A percentile compares a stretch with the other conserved stretches of the same genome.
Evolutionary conservation across 2,329 filamentous ascomycete species (phyloP).

Genomic region (Colletotrichum tropicicola): DNA sequence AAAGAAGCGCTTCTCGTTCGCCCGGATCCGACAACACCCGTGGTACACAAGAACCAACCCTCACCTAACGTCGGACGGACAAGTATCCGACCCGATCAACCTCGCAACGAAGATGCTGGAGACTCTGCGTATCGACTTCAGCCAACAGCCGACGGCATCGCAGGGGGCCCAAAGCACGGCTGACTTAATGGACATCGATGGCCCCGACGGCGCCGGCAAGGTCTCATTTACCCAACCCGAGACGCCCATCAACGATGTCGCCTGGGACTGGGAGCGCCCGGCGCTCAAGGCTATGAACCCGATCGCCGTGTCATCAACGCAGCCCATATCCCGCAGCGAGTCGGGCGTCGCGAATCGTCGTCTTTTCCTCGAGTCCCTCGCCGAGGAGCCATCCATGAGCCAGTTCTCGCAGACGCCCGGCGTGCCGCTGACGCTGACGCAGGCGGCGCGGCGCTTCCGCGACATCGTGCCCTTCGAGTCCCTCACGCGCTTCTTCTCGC

Average conservation of each 20-base stretch:
- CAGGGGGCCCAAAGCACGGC: slow-evolving; percentile 41
- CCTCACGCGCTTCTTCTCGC: slow-evolving; percentile 91
- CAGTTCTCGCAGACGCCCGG: slow-evolving; percentile 86
- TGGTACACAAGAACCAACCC: slow-evolving; percentile 91
- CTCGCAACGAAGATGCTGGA: slow-evolving; percentile 97
- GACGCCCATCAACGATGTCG: slow-evolving; percentile 74
- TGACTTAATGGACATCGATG: slow-evolving; percentile 78
- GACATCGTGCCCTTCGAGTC: slow-evolving; percentile 91
- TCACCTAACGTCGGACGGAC: slow-evolving; percentile 78
- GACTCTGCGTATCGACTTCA: slow-evolving; percentile 88
- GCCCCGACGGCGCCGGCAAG: slow-evolving; percentile 45
- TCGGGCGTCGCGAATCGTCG: slow-evolving; percentile 40
- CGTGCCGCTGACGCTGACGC: slow-evolving; percentile 85
- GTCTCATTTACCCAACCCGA: slow-evolving; percentile 90
- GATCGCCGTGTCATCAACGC: slow-evolving; percentile 56
- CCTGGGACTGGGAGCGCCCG: slow-evolving; percentile 91
- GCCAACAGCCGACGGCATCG: slow-evolving; percentile 67
- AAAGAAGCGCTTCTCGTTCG: slow-evolving; percentile 80
- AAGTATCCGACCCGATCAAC: slow-evolving; percentile 79
- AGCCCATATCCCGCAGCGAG: slow-evolving; percentile 51
- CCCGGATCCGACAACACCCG: slow-evolving; percentile 87
- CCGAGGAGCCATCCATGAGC: slow-evolving; percentile 84
- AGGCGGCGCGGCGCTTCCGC: slow-evolving; percentile 85
- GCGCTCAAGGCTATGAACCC: slow-evolving; percentile 61
- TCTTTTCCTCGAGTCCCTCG: slow-evolving; percentile 69